These are phyloP conservation scores for Paracorniculantispora psalliotae DNA, from an alignment of 2,329 filamentous ascomycete genomes.

Conservation along the genomic window DNA sequence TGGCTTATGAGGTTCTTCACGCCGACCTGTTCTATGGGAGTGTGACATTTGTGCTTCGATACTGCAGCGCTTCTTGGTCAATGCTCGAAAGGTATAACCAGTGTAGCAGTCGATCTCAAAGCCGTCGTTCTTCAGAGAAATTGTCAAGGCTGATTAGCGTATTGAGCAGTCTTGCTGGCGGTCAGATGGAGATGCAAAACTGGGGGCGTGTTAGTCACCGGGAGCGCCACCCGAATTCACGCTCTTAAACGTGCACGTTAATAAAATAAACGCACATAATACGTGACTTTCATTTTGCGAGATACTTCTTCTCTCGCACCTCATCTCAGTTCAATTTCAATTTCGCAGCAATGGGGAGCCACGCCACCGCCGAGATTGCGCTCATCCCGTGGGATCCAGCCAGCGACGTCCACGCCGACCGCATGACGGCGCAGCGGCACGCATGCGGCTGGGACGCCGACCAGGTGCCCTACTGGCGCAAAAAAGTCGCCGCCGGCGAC, in stretches of 20 bases:
- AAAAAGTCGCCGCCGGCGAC: conserved; percentile 28
- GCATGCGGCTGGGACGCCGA: conserved; percentile 41
- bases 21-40: too few relatives aligned
- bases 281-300: too few relatives aligned
- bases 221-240: neutral
- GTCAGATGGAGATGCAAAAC: neutral
- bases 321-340: too few relatives aligned
- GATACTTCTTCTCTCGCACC: too few relatives aligned
- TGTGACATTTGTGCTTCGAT: too few relatives aligned
- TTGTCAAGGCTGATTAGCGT: neutral
- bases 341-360: conserved; percentile 1
- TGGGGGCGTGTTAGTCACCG: neutral
- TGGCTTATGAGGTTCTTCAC: too few relatives aligned
- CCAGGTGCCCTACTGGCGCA: conserved; percentile 31
- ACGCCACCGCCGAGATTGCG: conserved; percentile 19
- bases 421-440: conserved; percentile 39
- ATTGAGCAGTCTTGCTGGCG: too few relatives aligned
- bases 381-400: conserved; percentile 42
- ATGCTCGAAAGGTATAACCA: too few relatives aligned
- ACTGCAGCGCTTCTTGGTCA: too few relatives aligned
- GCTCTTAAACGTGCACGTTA: neutral
- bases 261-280: too few relatives aligned
- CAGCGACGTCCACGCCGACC: conserved; percentile 33
- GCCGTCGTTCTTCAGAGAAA: too few relatives aligned
- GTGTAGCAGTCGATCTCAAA: too few relatives aligned